phyloP scores from a whole-genome alignment of 768 basidiomycete species.

The Termitomyces sp. region DNA sequence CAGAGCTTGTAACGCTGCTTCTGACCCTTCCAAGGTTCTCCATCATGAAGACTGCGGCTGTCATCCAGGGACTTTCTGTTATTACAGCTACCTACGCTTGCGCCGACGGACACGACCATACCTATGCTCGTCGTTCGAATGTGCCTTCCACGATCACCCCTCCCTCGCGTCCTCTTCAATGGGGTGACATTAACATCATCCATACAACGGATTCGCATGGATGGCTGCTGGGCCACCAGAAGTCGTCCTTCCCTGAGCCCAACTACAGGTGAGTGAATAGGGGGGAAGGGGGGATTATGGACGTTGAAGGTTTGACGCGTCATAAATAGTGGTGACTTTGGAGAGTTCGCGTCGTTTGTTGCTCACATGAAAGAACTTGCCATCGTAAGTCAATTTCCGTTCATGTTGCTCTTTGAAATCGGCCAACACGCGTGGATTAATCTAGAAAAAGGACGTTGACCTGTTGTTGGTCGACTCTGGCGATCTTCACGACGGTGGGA shows the following conservation, averaged over 20 bases:
- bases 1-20: background rate
- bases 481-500: slow-evolving; percentile 63
- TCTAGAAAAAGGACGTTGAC: slow-evolving; percentile 68
- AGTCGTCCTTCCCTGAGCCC: slow-evolving; percentile 67
- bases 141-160: slow-evolving; percentile 38
- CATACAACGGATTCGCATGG: slow-evolving; percentile 82
- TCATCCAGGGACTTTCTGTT: background rate
- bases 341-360: slow-evolving; percentile 88
- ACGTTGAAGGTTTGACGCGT: background rate
- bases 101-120: slow-evolving; percentile 10
- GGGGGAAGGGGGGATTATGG: too few species aligned
- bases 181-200: slow-evolving; percentile 89
- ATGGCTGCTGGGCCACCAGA: slow-evolving; percentile 78
- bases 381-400: slow-evolving; percentile 27
- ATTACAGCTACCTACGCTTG: background rate
- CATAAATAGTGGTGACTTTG: slow-evolving; percentile 51
- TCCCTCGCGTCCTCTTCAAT: slow-evolving; percentile 67
- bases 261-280: slow-evolving; percentile 52
- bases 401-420: background rate
- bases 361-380: slow-evolving; percentile 78
- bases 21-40: background rate
- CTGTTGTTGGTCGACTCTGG: slow-evolving; percentile 80
- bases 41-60: background rate
- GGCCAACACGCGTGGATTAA: background rate
- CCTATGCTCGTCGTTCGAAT: slow-evolving; percentile 30